Base-by-base conservation (phyloP, 192 early-diverging fungal species). In the Entomortierella beljakovae region DNA sequence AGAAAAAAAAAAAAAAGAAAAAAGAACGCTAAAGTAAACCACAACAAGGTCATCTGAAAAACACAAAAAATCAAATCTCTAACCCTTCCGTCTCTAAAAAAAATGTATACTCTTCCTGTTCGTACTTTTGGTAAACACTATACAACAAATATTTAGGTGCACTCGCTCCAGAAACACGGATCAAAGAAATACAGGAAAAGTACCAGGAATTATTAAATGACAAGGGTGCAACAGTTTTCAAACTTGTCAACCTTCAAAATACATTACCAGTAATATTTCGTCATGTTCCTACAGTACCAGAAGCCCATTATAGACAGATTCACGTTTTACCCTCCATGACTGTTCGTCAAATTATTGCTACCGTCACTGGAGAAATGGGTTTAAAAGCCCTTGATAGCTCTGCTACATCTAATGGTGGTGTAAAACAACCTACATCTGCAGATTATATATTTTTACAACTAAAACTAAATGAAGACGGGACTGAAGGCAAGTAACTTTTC, bases 271-370 rank as follows among this genome's bases (percentile, higher is more conserved):
- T 79, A 10, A 48, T 70, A 13, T 79, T 79, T 60, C 75, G 68
- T 2, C 67, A 70, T 65, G 75, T 79, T 7, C 75, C 75, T 8
- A 79, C 54, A 23, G 75, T 79, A 1, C 75, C 75, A 37, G 75
- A 79, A 46, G 34, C 67, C 3, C 75, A 79, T 31, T 79, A 69
- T 33, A 54, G 75, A 1, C 75, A 79, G 22, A 70, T 79, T 5
- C 68, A 79, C 56, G 61, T 79, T 1, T 34, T 49, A 33, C 68
- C 75, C 0, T 34, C 61, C 0, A 79, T 79, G 75, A 54, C 38
- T 0, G 75, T 70, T 6, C 75, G 75, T 18, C 75, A 70, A 37
- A 35, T 70, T 11, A 32, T 70, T 22, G 75, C 61, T 25, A 60
- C 70, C 33, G 51, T 70, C 29, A 79, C 56, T 4, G 67, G 22